A percentile compares a stretch with the other conserved stretches of the same genome.
These are phyloP conservation scores for Alternaria alternata DNA, from an alignment of 2,329 filamentous ascomycete genomes.

Conservation along the genomic window DNA sequence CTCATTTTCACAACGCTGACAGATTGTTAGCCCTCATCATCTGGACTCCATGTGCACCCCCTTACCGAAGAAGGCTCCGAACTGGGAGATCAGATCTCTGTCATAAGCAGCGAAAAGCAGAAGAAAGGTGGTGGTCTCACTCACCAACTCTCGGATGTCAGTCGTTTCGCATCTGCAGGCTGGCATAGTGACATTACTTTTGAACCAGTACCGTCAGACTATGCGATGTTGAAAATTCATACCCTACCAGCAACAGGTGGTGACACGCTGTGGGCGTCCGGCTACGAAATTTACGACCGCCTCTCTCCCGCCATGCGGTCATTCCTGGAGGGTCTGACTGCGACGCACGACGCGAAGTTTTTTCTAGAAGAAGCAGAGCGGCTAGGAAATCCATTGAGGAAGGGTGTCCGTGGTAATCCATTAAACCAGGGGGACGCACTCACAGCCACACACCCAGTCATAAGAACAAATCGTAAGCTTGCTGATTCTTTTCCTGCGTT, in stretches of 20 bases:
- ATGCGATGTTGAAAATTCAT: constrained; percentile 48
- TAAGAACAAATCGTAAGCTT: constrained; percentile 64
- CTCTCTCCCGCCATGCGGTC: constrained; percentile 58
- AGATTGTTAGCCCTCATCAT: constrained; percentile 32
- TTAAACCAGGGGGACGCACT: constrained; percentile 63
- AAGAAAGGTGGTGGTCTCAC: constrained; percentile 41
- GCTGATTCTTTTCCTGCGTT: not conserved
- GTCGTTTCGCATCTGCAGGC: constrained; percentile 52
- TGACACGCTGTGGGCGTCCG: constrained; percentile 50
- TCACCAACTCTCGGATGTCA: constrained; percentile 55
- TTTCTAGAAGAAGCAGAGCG: constrained; percentile 39
- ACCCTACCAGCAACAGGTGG: constrained; percentile 46
- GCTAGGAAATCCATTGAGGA: constrained; percentile 39
- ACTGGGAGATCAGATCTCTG: constrained; percentile 50
- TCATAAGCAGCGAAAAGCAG: constrained; percentile 50
- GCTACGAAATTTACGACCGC: constrained; percentile 60
- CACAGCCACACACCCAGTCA: constrained; percentile 63
- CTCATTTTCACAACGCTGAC: constrained; percentile 7
- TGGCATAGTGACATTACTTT: constrained; percentile 63
- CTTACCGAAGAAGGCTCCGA: constrained; percentile 58
- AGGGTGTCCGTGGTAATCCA: constrained; percentile 55
- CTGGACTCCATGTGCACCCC: constrained; percentile 39
- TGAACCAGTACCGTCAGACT: constrained; percentile 53
- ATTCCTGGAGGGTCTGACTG: constrained; percentile 59
- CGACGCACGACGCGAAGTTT: constrained; percentile 52